These are phyloP conservation scores for Leishmania arabica DNA, from an alignment of 208 protist genomes.

Conservation along the genomic window DNA sequence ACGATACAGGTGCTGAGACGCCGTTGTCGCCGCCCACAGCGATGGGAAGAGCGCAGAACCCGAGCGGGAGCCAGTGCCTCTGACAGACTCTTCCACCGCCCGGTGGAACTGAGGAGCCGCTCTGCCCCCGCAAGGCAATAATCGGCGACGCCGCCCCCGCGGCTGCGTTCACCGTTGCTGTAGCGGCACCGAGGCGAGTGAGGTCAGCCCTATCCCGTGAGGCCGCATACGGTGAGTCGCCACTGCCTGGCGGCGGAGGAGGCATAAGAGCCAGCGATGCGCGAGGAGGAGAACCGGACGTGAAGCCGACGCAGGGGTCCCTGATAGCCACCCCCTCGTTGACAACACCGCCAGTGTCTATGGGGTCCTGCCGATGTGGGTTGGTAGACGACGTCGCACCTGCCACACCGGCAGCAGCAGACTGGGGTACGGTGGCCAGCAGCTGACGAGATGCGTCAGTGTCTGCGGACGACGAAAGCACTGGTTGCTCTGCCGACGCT, in stretches of 20 bases:
- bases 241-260: neutral
- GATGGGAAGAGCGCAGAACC: neutral
- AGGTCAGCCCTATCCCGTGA: neutral
- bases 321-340: neutral
- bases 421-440: neutral
- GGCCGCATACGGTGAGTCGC: neutral
- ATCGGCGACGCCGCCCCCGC: neutral
- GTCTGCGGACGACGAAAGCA: neutral
- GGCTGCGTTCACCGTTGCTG: neutral
- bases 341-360: neutral
- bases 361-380: neutral
- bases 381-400: neutral
- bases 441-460: neutral
- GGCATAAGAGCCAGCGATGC: neutral
- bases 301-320: neutral
- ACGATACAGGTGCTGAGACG: neutral
- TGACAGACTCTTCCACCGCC: neutral
- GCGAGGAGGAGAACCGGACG: neutral
- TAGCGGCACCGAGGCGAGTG: neutral
- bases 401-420: neutral
- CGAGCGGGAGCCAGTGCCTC: no score
- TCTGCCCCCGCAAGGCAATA: conserved; percentile 7
- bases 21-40: neutral
- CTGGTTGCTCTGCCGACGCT: neutral
- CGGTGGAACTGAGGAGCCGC: neutral